Conservation (phyloP, 2,329 filamentous ascomycete species). For the Verticillium nonalfalfae region DNA sequence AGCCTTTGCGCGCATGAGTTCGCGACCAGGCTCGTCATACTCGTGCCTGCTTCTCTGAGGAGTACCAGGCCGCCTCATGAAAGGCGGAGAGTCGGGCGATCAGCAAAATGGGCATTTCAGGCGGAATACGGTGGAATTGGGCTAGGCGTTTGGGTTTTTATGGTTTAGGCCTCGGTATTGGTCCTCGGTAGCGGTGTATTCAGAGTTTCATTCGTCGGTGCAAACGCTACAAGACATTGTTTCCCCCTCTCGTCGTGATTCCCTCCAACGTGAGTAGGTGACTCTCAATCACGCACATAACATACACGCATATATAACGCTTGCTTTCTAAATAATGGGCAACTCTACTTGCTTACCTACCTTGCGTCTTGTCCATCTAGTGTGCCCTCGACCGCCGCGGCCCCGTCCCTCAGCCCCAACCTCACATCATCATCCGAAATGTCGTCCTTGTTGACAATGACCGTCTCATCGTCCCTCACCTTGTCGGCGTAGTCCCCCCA, state of each 20-base stretch:
- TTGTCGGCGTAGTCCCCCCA: constrained; percentile 64
- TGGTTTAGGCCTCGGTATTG: not conserved
- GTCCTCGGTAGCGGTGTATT: not conserved
- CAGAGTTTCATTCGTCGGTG: not conserved
- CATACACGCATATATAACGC: too few relatives aligned
- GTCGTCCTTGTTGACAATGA: constrained; percentile 15
- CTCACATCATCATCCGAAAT: constrained; percentile 10
- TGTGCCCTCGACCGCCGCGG: not conserved
- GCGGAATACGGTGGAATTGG: not conserved
- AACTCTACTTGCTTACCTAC: not conserved
- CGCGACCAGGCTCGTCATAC: not conserved
- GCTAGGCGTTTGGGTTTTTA: not conserved
- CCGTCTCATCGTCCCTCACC: constrained; percentile 13
- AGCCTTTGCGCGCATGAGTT: not conserved
- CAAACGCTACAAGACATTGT: not conserved
- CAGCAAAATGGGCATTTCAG: not conserved
- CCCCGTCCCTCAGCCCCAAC: not conserved
- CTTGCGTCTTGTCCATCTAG: not conserved
- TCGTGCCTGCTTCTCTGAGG: too few relatives aligned
- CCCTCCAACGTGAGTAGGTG: not conserved
- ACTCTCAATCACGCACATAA: too few relatives aligned
- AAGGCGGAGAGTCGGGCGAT: not conserved
- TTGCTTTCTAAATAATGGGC: too few relatives aligned
- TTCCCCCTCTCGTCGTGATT: too few relatives aligned
- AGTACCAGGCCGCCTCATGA: too few relatives aligned